Percentiles rank a stretch among this genome's conserved stretches.
Conservation (phyloP, 331 rosid species). For the Spiraea crenata region DNA sequence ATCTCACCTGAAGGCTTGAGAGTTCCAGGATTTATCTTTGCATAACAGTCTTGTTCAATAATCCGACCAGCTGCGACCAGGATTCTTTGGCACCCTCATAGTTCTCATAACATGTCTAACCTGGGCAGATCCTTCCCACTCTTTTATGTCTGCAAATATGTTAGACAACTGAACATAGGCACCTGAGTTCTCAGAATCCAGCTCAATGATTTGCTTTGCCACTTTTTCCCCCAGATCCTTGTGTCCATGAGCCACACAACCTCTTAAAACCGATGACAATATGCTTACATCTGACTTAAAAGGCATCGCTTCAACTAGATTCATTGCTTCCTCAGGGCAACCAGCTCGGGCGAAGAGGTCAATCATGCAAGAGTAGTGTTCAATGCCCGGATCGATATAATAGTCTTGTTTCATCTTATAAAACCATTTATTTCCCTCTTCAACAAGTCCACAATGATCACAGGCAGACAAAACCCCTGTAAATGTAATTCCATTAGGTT, state of each 20-base stretch:
- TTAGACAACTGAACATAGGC: conserved; percentile 74
- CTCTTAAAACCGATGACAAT: conserved; percentile 72
- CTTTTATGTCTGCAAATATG: conserved; percentile 55
- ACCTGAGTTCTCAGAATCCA: conserved; percentile 61
- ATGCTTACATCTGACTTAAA: conserved; percentile 63
- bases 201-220: conserved; percentile 55
- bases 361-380: conserved; percentile 72
- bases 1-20: not conserved
- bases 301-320: conserved; percentile 60
- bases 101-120: conserved; percentile 57
- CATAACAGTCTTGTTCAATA: conserved; percentile 24
- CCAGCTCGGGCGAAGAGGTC: conserved; percentile 77
- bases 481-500: conserved; percentile 62
- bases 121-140: conserved; percentile 77
- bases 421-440: conserved; percentile 69
- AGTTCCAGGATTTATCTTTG: not conserved
- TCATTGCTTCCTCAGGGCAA: conserved; percentile 56
- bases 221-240: conserved; percentile 55
- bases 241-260: conserved; percentile 60
- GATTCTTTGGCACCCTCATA: conserved; percentile 43
- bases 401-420: conserved; percentile 46
- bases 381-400: conserved; percentile 51
- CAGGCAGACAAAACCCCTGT: conserved; percentile 74
- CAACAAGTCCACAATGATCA: conserved; percentile 67
- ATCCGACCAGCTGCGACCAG: conserved; percentile 72